Evolutionary conservation across 768 basidiomycete genomes (phyloP).

Genomic region (Trametes maxima): DNA sequence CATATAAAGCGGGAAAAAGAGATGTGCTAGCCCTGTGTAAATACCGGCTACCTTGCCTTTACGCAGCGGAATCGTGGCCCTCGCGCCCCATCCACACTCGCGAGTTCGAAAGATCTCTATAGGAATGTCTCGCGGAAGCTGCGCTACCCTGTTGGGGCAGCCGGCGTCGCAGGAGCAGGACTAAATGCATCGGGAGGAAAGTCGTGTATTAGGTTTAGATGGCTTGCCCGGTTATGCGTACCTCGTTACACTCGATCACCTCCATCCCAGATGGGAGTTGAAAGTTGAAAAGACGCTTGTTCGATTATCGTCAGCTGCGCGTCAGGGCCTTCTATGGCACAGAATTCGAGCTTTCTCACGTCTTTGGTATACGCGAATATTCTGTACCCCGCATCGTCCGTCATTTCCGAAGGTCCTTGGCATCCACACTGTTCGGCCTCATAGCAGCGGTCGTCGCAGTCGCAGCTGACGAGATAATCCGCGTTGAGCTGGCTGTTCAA

Average conservation of each 20-base stretch:
- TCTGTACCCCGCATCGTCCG: slow-evolving; percentile 31
- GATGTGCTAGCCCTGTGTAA: slow-evolving; percentile 63
- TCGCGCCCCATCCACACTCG: slow-evolving; percentile 65
- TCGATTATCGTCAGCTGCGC: not conserved
- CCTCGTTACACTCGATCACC: slow-evolving; percentile 70
- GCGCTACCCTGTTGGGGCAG: slow-evolving; percentile 66
- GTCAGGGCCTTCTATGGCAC: too few relatives aligned
- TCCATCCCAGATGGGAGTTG: slow-evolving; percentile 44
- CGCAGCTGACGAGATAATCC: slow-evolving; percentile 46
- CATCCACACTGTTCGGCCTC: slow-evolving; percentile 47
- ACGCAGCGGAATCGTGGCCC: slow-evolving; percentile 44
- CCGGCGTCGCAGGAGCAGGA: slow-evolving; percentile 49
- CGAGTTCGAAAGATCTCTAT: slow-evolving; percentile 70
- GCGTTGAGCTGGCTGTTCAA: slow-evolving; percentile 18
- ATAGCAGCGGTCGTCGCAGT: slow-evolving; percentile 41
- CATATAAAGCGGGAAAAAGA: not conserved
- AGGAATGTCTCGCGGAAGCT: slow-evolving; percentile 54
- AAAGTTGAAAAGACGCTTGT: slow-evolving; percentile 55
- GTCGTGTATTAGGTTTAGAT: not conserved
- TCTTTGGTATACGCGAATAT: slow-evolving; percentile 47
- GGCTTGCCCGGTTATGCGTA: slow-evolving; percentile 27
- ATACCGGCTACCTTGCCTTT: slow-evolving; percentile 65
- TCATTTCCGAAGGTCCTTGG: slow-evolving; percentile 46
- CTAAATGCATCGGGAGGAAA: not conserved
- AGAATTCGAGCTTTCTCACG: slow-evolving; percentile 25